Evolutionary conservation across 768 basidiomycete genomes (phyloP).

Genomic region (Dentipellis fragilis): DNA sequence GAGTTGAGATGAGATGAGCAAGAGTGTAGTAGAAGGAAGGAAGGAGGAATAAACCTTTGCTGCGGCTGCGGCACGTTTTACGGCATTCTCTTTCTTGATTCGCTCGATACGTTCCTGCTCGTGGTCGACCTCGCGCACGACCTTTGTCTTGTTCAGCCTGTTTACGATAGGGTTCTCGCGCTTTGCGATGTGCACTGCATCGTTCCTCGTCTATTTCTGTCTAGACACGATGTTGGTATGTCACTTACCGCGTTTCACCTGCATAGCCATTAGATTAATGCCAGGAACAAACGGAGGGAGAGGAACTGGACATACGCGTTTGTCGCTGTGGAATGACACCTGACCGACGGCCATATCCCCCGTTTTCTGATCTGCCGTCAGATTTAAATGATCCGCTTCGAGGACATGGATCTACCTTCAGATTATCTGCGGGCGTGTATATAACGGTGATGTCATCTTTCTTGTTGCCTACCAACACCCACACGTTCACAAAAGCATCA

Average conservation of each 20-base stretch:
- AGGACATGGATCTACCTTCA: constrained; percentile 53
- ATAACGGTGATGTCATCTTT: constrained; percentile 90
- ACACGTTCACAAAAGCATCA: neutral
- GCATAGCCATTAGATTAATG: neutral
- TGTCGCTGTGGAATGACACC: constrained; percentile 90
- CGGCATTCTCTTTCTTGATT: constrained; percentile 63
- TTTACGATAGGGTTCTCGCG: constrained; percentile 89
- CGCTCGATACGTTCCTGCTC: constrained; percentile 82
- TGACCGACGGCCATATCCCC: constrained; percentile 97
- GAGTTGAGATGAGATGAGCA: neutral
- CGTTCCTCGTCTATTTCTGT: too few relatives aligned
- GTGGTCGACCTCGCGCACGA: constrained; percentile 78
- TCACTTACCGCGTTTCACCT: constrained; percentile 71
- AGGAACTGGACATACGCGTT: constrained; percentile 40
- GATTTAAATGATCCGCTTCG: neutral
- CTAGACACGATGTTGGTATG: too few relatives aligned
- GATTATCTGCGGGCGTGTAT: constrained; percentile 85
- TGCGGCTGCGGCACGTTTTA: constrained; percentile 48
- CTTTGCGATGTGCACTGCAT: constrained; percentile 60
- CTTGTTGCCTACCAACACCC: constrained; percentile 69
- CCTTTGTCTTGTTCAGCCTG: constrained; percentile 88
- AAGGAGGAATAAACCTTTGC: constrained; percentile 45
- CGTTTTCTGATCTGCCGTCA: constrained; percentile 56
- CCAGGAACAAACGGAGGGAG: neutral
- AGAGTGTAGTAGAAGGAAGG: neutral